phyloP scores from a whole-genome alignment of 2,329 filamentous ascomycete species.

The Arthrobotrys sphaeroides region DNA sequence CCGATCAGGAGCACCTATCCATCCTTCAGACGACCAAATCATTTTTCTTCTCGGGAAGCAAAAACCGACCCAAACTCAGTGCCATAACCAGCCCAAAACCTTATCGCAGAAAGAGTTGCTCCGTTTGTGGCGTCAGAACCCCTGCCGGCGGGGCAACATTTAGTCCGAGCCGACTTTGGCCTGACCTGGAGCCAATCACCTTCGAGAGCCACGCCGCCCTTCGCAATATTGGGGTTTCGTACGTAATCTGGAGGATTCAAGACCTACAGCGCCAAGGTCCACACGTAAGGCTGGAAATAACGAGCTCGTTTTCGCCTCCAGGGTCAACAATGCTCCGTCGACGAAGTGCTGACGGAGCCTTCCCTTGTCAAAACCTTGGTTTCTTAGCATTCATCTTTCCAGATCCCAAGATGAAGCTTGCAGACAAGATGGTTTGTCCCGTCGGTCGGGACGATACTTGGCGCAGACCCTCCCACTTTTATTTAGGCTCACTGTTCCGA shows the following conservation, averaged over 20 bases:
- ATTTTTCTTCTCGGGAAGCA: neutral
- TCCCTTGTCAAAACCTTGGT: neutral
- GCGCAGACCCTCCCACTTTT: neutral
- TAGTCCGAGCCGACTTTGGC: slow-evolving; percentile 34
- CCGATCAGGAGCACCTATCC: slow-evolving; percentile 5
- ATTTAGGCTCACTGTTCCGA: neutral
- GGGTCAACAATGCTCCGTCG: slow-evolving; percentile 46
- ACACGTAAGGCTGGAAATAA: slow-evolving; percentile 44
- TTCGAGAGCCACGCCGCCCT: neutral
- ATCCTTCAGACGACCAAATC: slow-evolving; percentile 1
- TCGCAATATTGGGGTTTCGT: neutral
- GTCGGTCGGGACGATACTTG: slow-evolving; percentile 23
- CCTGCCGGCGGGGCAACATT: slow-evolving; percentile 44
- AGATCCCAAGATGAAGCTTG: neutral
- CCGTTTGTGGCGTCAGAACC: slow-evolving; percentile 35
- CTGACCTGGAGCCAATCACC: neutral
- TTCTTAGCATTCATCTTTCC: neutral
- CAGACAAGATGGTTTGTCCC: neutral
- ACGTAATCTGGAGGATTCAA: slow-evolving; percentile 28
- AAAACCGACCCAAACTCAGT: neutral
- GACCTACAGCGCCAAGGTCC: slow-evolving; percentile 7
- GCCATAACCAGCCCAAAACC: neutral
- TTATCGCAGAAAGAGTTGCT: slow-evolving; percentile 36
- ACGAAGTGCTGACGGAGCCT: slow-evolving; percentile 37
- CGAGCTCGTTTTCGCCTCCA: neutral